Base-by-base conservation (phyloP, 2,329 filamentous ascomycete genomes). In the Colletotrichum tabaci region DNA sequence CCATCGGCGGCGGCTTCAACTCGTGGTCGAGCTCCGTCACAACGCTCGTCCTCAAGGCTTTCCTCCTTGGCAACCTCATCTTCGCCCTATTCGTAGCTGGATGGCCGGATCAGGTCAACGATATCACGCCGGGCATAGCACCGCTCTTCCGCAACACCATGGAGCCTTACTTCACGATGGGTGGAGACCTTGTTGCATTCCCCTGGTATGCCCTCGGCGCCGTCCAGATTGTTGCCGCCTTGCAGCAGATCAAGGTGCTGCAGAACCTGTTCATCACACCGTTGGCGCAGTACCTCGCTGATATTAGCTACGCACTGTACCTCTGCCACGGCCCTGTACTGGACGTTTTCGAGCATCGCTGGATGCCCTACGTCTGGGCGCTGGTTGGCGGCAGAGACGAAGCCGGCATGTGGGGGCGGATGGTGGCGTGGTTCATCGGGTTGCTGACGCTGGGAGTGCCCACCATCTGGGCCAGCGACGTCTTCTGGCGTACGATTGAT, bases 401-500 rank as follows among this genome's bases (percentile, higher is more conserved):
- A 71, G 82, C 77, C 77, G 82, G 80, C 50, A 76, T 77, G 73
- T 47, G 80, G 79, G 46, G 76, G 58, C 76, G 79, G 13, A 78
- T 79, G 6, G 38, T 80, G 10, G 75, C 80, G 23, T 82, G 86
- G 77, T 61, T 82, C 7, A 30, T 83, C 3, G 84, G 84, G 18
- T 75, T 86, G 18, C 72, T 77, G n/a, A 61, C 81, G 6, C 63
- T 83, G 2, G 78, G 77, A 8, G 75, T 80, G 4, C 67, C 82
- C 2, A 81, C 86, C 0, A 81, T 91, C 7, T 91, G 88, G 84
- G 82, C 84, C 4, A 86, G 87, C 1, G 89, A 91, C 77, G 67
- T 91, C 4, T 91, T 90, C 75, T 90, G 88, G 87, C 83, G 88
- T 38, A 79, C 79, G 1, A 83, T 91, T 4, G 90, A 91, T 83